These are phyloP conservation scores for Clitopilus passeckerianus DNA, from an alignment of 768 basidiomycete genomes.

Conservation along the genomic window DNA sequence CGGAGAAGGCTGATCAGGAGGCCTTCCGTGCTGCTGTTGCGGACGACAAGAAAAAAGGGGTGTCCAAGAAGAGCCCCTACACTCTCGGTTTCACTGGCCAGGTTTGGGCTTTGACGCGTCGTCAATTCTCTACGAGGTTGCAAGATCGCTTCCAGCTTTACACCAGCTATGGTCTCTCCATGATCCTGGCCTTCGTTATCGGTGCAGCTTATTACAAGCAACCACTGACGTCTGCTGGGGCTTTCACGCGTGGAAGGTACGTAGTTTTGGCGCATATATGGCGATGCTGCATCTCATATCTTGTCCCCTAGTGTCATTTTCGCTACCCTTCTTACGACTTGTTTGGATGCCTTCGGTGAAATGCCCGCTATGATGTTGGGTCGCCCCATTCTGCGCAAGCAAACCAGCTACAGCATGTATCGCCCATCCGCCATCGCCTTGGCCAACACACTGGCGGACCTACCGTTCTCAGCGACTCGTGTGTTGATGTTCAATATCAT, in stretches of 20 bases:
- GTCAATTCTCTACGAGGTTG: slow-evolving; percentile 69
- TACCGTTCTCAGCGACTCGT: slow-evolving; percentile 61
- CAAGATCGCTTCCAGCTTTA: slow-evolving; percentile 78
- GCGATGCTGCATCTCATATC: neutral
- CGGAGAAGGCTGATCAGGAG: slow-evolving; percentile 63
- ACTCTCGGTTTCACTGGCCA: slow-evolving; percentile 77
- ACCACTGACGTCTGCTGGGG: slow-evolving; percentile 69
- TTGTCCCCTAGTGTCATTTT: slow-evolving; percentile 60
- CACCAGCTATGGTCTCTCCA: slow-evolving; percentile 62
- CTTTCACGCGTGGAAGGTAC: slow-evolving; percentile 78
- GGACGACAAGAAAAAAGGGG: slow-evolving; percentile 74
- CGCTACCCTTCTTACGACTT: slow-evolving; percentile 57
- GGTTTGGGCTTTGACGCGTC: slow-evolving; percentile 58
- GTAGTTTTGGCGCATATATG: neutral
- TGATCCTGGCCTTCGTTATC: slow-evolving; percentile 58
- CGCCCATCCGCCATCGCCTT: slow-evolving; percentile 60
- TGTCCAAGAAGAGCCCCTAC: slow-evolving; percentile 76
- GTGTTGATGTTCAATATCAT: slow-evolving; percentile 59
- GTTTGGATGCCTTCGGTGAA: slow-evolving; percentile 71
- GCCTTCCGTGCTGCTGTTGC: slow-evolving; percentile 73
- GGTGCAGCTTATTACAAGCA: slow-evolving; percentile 74
- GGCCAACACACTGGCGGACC: slow-evolving; percentile 65
- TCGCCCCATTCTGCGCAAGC: slow-evolving; percentile 65
- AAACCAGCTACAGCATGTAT: slow-evolving; percentile 62
- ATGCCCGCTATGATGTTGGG: slow-evolving; percentile 76